Conservation (phyloP, 345 rosid species). For the Melastoma malabathricum region DNA sequence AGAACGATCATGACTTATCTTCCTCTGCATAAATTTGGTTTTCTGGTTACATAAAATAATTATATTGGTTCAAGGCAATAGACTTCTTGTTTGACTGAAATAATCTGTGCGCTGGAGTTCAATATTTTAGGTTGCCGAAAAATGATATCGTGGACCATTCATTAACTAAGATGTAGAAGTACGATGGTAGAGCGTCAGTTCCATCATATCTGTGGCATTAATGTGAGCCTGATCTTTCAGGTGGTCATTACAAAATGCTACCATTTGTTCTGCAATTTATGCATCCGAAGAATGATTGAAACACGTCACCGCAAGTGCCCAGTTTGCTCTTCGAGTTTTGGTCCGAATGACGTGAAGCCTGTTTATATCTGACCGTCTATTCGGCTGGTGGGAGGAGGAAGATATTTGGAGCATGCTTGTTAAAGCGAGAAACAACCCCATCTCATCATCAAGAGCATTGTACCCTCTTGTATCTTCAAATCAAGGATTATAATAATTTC, state of each 20-base stretch:
- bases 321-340: slow-evolving; percentile 66
- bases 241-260: slow-evolving; percentile 95
- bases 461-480: too few relatives aligned
- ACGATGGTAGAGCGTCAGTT: neutral
- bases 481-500: too few relatives aligned
- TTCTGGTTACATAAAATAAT: neutral
- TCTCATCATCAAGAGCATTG: too few relatives aligned
- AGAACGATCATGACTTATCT: neutral
- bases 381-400: too few relatives aligned
- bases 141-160: too few relatives aligned
- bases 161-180: too few relatives aligned
- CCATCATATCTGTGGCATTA: neutral
- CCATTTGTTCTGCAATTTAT: slow-evolving; percentile 83
- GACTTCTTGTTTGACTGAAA: too few relatives aligned
- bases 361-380: slow-evolving; percentile 56
- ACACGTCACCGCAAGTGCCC: slow-evolving; percentile 88
- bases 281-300: slow-evolving; percentile 60
- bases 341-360: slow-evolving; percentile 82
- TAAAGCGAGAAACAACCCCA: too few relatives aligned
- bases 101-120: too few relatives aligned
- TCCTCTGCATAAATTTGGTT: neutral
- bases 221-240: slow-evolving; percentile 18
- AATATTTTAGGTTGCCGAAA: too few relatives aligned
- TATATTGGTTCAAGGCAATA: too few relatives aligned
- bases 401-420: too few relatives aligned